These are phyloP conservation scores for Cladorrhinum sp. DNA, from an alignment of 2,329 filamentous ascomycete species.

Conservation along the genomic window DNA sequence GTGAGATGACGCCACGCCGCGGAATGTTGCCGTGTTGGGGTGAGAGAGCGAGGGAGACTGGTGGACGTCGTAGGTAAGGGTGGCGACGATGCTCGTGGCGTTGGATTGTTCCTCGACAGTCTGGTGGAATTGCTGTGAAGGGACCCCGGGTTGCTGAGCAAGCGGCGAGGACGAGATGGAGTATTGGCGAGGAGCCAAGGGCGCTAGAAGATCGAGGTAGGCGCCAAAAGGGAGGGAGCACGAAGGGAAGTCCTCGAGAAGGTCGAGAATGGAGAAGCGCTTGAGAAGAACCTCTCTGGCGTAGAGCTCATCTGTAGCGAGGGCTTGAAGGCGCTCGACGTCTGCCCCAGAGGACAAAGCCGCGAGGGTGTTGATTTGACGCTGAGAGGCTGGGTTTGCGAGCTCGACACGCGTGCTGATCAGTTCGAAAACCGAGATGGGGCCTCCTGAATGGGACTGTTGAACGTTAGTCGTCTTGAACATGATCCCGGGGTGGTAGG, in stretches of 20 bases:
- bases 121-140: not conserved
- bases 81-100: not conserved
- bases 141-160: slow-evolving; percentile 33
- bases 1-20: slow-evolving; percentile 48
- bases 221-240: slow-evolving; percentile 49
- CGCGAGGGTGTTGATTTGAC: slow-evolving; percentile 17
- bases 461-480: not conserved
- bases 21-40: slow-evolving; percentile 31
- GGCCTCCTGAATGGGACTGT: slow-evolving; percentile 3
- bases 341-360: slow-evolving; percentile 15
- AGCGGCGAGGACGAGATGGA: slow-evolving; percentile 56
- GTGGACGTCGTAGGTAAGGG: slow-evolving; percentile 56
- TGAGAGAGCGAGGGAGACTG: slow-evolving; percentile 43
- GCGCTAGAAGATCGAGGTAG: slow-evolving; percentile 55
- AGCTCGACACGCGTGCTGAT: slow-evolving; percentile 24
- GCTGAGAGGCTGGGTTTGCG: slow-evolving; percentile 22
- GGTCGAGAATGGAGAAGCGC: slow-evolving; percentile 50
- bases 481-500: not conserved
- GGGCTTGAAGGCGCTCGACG: slow-evolving; percentile 12
- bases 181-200: slow-evolving; percentile 57
- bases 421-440: slow-evolving; percentile 23
- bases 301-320: slow-evolving; percentile 30
- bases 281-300: slow-evolving; percentile 41
- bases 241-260: slow-evolving; percentile 50
- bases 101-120: not conserved